Evolutionary conservation across 352 stramenopile genomes (phyloP), one percentile per base, ranked within the genome.

Genomic region (Blastocystis sp.): DNA sequence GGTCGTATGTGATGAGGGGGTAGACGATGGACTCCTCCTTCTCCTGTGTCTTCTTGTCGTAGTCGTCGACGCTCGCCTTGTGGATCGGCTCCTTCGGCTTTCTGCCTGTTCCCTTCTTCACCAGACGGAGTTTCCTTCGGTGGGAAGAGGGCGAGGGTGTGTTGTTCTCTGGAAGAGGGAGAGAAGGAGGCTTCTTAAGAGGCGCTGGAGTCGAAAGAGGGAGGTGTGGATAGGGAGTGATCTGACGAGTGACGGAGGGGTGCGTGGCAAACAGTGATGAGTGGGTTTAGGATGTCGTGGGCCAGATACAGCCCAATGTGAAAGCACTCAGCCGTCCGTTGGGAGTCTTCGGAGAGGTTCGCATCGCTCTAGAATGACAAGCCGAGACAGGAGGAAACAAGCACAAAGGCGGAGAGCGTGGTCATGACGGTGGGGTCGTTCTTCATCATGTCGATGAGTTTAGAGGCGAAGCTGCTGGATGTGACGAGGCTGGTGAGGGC

Each of bases 31-130:
- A 17, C 28, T 65, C 48, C 34, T 68, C 42, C 19, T n/a, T 34
- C 17, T 74, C 28, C 14, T 28, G 4, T n/a, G 24, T n/a, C n/a
- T 17, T 38, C 17, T 66, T 42, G 71, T 81, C 71, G 48, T 81
- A 81, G 52, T 81, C 71, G 40, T 81, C 71, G 2, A 81, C 71
- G 34, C 71, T 81, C n/a, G 71, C 71, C 21, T 64, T 81, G 38
- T 81, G 71, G 34, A 81, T 3, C 48, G 48, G 21, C 19, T 19
- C 71, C 45, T 2, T 65, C 7, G 42, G 62, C 52, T 42, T 74
- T 74, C 0, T 48, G 6, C 6, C 43, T 14, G 24, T 81, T 43
- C 62, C 14, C 48, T 14, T 57, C 48, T 57, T 57, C 14, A 66
- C 52, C 2, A 81, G 34, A 19, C 71, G 71, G 3, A 81, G 71